Percentiles rank a stretch among this genome's conserved stretches.
Conservation (phyloP, 2,329 filamentous ascomycete species). For the Penicillium corylophilum region DNA sequence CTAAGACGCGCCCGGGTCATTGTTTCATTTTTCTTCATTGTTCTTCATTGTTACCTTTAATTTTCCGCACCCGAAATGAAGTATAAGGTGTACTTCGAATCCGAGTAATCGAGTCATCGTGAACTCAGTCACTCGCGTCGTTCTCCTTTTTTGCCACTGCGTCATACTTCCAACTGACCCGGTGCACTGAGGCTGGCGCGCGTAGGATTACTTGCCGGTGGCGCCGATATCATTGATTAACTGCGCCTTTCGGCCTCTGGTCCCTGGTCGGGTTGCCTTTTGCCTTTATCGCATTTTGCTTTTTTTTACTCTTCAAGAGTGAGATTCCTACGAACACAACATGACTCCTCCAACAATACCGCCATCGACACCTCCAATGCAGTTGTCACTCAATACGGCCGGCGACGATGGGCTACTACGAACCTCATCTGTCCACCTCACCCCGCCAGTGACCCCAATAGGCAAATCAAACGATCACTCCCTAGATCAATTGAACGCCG, state of each 20-base stretch:
- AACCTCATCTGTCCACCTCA: slow-evolving; percentile 24
- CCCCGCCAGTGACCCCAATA: slow-evolving; percentile 38
- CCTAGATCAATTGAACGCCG: background rate
- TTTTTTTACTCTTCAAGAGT: background rate
- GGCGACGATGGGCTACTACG: slow-evolving; percentile 11
- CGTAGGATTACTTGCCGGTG: slow-evolving; percentile 13
- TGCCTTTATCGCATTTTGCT: background rate
- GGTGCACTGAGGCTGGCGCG: background rate
- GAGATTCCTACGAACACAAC: background rate
- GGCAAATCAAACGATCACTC: slow-evolving; percentile 4
- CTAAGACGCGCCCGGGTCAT: background rate
- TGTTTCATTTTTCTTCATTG: slow-evolving; percentile 1
- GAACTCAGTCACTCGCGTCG: background rate
- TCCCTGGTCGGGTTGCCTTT: background rate
- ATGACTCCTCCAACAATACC: slow-evolving; percentile 13
- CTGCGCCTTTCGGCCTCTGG: background rate
- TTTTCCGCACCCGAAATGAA: background rate
- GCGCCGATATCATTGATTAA: slow-evolving; percentile 12
- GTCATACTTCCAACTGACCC: slow-evolving; percentile 14
- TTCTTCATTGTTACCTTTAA: background rate
- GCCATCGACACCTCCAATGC: slow-evolving; percentile 16
- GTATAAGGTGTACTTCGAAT: background rate
- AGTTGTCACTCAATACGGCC: slow-evolving; percentile 30
- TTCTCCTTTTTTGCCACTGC: slow-evolving; percentile 14
- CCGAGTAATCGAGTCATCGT: background rate